Evolutionary conservation across 805 yeast species (phyloP).

Genomic region (Wickerhamiella galacta): DNA sequence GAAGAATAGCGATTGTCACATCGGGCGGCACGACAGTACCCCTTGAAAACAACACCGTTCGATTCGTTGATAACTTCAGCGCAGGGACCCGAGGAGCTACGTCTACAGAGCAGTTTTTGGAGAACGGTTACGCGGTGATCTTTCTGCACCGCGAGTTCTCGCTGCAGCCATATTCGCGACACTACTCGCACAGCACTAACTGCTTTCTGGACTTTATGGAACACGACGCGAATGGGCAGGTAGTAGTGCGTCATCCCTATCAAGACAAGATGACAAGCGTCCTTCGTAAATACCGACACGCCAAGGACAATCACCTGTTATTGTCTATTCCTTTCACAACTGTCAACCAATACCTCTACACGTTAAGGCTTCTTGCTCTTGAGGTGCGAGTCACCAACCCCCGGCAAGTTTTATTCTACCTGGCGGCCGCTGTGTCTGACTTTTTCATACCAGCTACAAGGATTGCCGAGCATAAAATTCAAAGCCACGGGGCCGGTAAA

Average conservation of each 20-base stretch:
- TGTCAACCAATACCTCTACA: slow-evolving; percentile 82
- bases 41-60: slow-evolving; percentile 84
- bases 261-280: slow-evolving; percentile 44
- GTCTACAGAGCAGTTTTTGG: slow-evolving; percentile 79
- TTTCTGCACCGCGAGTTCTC: slow-evolving; percentile 88
- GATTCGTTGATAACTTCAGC: slow-evolving; percentile 91
- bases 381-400: slow-evolving; percentile 35
- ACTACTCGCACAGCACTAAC: slow-evolving; percentile 62
- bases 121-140: slow-evolving; percentile 77
- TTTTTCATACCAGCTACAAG: slow-evolving; percentile 78
- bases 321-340: slow-evolving; percentile 80
- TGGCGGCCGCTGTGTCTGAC: slow-evolving; percentile 97
- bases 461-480: slow-evolving; percentile 89
- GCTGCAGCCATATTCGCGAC: slow-evolving; percentile 80
- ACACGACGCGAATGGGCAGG: slow-evolving; percentile 28
- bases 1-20: slow-evolving; percentile 65
- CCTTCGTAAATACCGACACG: slow-evolving; percentile 34
- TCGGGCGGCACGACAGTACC: slow-evolving; percentile 98
- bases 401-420: slow-evolving; percentile 50
- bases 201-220: slow-evolving; percentile 76
- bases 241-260: slow-evolving; percentile 45
- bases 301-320: slow-evolving; percentile 34
- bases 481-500: slow-evolving; percentile 51
- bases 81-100: slow-evolving; percentile 98
- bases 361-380: slow-evolving; percentile 51